Evolutionary conservation across 2,329 filamentous ascomycete species (phyloP), one percentile per base, ranked within the genome.

Genomic region (Fusarium mundagurra): DNA sequence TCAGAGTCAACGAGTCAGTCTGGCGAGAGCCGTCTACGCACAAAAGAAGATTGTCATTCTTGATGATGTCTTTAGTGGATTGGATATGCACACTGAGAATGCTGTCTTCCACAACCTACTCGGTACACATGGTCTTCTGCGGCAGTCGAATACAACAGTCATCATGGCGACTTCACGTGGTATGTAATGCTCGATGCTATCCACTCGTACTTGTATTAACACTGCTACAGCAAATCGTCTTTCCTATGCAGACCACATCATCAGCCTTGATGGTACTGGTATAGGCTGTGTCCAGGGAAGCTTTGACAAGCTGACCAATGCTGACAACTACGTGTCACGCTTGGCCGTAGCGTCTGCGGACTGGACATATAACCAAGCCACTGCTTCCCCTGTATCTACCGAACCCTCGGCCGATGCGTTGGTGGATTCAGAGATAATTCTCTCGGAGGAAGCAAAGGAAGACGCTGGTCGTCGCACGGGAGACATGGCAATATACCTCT

Each of bases 1-100:
- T 0, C 82, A 85, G 65, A 81, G 78, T 12, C 80, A 82, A 34
- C 73, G 82, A 22, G 68, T 83, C 18, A 77, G 76, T 16, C 69
- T 83, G 1, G 80, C 81, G 1, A 67, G 81, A 50, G 80, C 81
- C 11, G 10, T 82, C 3, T 82, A 81, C 36, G 75, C 81, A 1
- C 72, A 76, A 4, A 73, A 76, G 18, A 47, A 62, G 3, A 41
- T 76, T 0, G 27, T 82, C 3, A 55, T 82, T 0, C 45, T 83
- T 0, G 81, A 83, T 44, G 81, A 82, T 38, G 73, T 82, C 4
- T 78, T 82, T 9, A 82, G 79, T 31, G 81, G 79, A 0, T 64
- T 83, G 2, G 81, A 83, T 58, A 68, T 76, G 4, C 67, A 74
- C 22, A 80, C 80, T 6, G 74, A 78, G 29, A 66, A 77, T 3